Evolutionary conservation across 2,329 filamentous ascomycete genomes (phyloP).

Genomic region (Calonectria honghensis): DNA sequence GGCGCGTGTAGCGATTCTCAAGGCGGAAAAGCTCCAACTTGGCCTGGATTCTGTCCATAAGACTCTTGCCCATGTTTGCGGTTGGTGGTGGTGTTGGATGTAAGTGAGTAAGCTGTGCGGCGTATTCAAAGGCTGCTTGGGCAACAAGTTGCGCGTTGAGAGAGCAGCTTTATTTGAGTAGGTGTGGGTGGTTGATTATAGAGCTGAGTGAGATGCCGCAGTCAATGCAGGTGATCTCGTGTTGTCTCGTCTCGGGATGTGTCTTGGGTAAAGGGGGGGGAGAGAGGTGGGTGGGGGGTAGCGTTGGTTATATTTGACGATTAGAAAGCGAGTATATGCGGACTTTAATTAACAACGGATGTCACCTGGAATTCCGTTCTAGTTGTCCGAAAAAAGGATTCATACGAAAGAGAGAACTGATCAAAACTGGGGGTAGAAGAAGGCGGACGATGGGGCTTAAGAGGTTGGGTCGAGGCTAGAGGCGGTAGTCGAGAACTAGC

Average conservation of each 20-base stretch:
- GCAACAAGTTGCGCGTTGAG: conserved; percentile 44
- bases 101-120: conserved; percentile 15
- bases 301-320: conserved; percentile 19
- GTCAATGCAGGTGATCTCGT: conserved; percentile 49
- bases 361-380: conserved; percentile 54
- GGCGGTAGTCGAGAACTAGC: conserved; percentile 22
- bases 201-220: conserved; percentile 43
- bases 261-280: conserved; percentile 47
- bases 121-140: conserved; percentile 21
- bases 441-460: conserved; percentile 40
- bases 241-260: conserved; percentile 40
- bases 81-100: conserved; percentile 28
- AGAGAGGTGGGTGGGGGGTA: conserved; percentile 29
- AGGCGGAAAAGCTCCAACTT: conserved; percentile 94
- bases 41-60: conserved; percentile 77
- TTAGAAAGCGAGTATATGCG: conserved; percentile 52
- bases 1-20: conserved; percentile 94
- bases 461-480: conserved; percentile 22
- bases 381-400: conserved; percentile 54
- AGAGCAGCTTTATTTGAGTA: conserved; percentile 40
- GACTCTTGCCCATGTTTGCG: conserved; percentile 68
- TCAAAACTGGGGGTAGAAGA: conserved; percentile 50
- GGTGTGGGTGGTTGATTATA: conserved; percentile 41
- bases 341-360: conserved; percentile 49
- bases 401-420: conserved; percentile 52